Base-by-base conservation (phyloP, 257 asterid genomes). In the Penstemon davidsonii region DNA sequence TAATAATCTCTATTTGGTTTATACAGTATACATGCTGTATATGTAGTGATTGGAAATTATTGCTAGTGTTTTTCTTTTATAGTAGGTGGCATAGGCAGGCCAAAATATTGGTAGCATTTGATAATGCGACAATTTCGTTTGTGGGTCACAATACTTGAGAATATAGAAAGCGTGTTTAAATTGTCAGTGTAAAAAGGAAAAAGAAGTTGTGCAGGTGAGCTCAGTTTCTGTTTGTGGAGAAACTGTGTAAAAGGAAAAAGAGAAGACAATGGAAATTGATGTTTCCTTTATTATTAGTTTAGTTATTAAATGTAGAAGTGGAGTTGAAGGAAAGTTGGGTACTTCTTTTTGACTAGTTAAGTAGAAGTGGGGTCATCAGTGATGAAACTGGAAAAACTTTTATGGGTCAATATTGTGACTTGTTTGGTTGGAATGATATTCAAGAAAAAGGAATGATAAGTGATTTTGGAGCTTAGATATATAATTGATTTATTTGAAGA, bases 101-200 rank as follows among this genome's bases (percentile, higher is more conserved):
- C 36, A 57, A 13, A 56, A 42, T 67, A 40, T 71, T 72, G 62
- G 15, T 59, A 36, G 77, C 67, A 58, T 60, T 66, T 66, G 60
- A 53, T 68, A 62, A 64, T 72, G 65, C 9, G 64, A 6, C 63
- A 40, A 44, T 65, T 64, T 51, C 45, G 36, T 18, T 55, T 61
- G 71, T 66, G 71, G 80, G 77, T 71, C 70, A 55, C 39, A 9
- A 39, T 38, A 15, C 45, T 38, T 8, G 66, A 49, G 39, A 38
- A 19, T 64, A 60, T 66, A 33, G 33, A 44, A 49, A 57, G 68
- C 58, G 41, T 3, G 49, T 42, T 53, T 47, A 46, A 7, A 13
- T 53, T 3, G n/a, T 6, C 25, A 51, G 51, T 60, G 38, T 10
- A 49, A 12, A 40, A 60, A 72, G 57, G 52, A 19, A 8, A 39